Evolutionary conservation across 2,329 filamentous ascomycete species (phyloP).

Genomic region (Cytospora piceicola): DNA sequence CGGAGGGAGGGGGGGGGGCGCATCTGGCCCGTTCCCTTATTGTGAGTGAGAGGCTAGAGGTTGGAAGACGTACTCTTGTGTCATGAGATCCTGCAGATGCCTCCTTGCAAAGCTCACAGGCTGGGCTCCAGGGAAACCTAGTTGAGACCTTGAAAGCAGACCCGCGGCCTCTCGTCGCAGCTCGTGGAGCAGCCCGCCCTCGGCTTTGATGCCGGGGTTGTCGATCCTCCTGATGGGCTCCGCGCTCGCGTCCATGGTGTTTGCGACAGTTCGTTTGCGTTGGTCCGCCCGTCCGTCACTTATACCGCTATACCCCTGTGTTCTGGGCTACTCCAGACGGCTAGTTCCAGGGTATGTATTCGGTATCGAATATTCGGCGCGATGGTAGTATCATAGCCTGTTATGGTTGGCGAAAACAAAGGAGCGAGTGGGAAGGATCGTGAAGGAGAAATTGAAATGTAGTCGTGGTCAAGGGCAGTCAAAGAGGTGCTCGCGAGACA

Average conservation of each 20-base stretch:
- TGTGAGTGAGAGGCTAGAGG: background rate
- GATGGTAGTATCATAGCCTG: constrained; percentile 19
- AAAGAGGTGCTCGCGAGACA: constrained; percentile 1
- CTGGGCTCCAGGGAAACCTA: constrained; percentile 85
- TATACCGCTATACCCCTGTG: constrained; percentile 3
- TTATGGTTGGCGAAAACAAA: background rate
- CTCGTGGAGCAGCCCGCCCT: constrained; percentile 59
- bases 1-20: background rate
- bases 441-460: background rate
- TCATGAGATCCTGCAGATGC: constrained; percentile 81
- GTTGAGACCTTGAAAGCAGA: constrained; percentile 71
- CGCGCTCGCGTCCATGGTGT: constrained; percentile 33
- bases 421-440: background rate
- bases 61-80: constrained; percentile 64
- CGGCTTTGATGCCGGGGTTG: constrained; percentile 68
- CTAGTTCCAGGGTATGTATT: constrained; percentile 21
- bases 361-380: background rate
- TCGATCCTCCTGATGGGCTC: constrained; percentile 55
- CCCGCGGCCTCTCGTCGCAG: constrained; percentile 75
- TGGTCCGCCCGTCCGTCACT: background rate
- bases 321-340: background rate
- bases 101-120: constrained; percentile 86
- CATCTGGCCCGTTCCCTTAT: background rate
- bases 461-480: background rate
- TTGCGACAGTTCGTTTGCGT: constrained; percentile 16